Percentiles rank a stretch among this genome's conserved stretches.
Conservation (phyloP, 768 basidiomycete species). For the Pulveroboletus sp. region DNA sequence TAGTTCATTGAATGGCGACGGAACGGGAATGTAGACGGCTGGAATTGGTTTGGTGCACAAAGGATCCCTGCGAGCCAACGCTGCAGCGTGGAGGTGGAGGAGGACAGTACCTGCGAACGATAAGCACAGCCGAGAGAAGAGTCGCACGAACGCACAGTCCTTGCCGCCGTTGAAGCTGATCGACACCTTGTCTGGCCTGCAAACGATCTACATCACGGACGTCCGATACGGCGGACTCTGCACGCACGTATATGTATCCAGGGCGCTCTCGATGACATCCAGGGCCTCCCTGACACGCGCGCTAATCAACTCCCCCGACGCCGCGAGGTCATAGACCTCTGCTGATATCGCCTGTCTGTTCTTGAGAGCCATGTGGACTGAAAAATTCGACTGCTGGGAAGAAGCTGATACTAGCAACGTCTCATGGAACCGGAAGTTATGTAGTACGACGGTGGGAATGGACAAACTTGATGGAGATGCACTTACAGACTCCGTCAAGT, state of each 20-base stretch:
- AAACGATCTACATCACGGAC: slow-evolving; percentile 9
- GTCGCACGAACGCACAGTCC: slow-evolving; percentile 72
- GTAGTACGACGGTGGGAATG: slow-evolving; percentile 16
- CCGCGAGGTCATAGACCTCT: slow-evolving; percentile 62
- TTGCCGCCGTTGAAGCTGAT: slow-evolving; percentile 99
- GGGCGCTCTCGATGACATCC: slow-evolving; percentile 71
- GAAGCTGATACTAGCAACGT: slow-evolving; percentile 3
- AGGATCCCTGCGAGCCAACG: slow-evolving; percentile 46
- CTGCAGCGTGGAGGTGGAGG: slow-evolving; percentile 81
- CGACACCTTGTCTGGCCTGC: slow-evolving; percentile 67
- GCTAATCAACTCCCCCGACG: slow-evolving; percentile 52
- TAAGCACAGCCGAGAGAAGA: not conserved
- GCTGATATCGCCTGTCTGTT: slow-evolving; percentile 51
- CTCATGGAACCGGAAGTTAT: slow-evolving; percentile 9
- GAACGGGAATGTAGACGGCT: slow-evolving; percentile 85
- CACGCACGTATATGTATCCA: slow-evolving; percentile 80
- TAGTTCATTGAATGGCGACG: slow-evolving; percentile 81
- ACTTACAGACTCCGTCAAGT: not conserved
- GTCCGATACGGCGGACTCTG: slow-evolving; percentile 6
- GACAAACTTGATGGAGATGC: not conserved
- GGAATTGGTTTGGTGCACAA: slow-evolving; percentile 47
- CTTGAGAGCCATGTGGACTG: slow-evolving; percentile 29
- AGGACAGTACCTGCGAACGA: slow-evolving; percentile 80
- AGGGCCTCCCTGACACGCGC: slow-evolving; percentile 74
- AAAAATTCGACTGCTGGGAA: slow-evolving; percentile 5